phyloP scores from a whole-genome alignment of 108 stramenopile genomes.

The Conticribra guillardii region DNA sequence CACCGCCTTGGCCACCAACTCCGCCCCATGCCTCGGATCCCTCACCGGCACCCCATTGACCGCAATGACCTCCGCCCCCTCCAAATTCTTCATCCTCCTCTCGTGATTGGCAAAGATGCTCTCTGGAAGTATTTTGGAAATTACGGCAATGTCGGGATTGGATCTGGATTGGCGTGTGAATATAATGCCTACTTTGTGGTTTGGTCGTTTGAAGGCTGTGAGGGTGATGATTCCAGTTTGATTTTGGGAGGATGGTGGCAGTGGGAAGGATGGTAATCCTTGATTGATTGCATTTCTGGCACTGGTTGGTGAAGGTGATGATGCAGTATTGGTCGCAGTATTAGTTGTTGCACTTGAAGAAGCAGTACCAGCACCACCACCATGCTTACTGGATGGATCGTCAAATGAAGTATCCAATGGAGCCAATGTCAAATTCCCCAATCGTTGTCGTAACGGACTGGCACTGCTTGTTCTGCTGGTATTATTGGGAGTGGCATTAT shows the following conservation, averaged over 20 bases:
- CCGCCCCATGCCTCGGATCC: constrained; percentile 49
- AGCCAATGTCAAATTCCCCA: constrained; percentile 34
- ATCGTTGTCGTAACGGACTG: constrained; percentile 35
- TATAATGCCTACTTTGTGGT: constrained; percentile 45
- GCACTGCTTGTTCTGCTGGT: constrained; percentile 2
- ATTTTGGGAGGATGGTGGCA: neutral
- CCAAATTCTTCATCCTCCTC: constrained; percentile 8
- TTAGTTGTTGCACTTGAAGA: too few relatives aligned
- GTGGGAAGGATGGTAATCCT: too few relatives aligned
- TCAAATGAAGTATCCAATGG: constrained; percentile 44
- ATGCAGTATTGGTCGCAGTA: too few relatives aligned
- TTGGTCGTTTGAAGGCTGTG: constrained; percentile 51
- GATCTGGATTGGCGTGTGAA: constrained; percentile 38
- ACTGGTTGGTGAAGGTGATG: too few relatives aligned
- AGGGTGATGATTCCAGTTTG: constrained; percentile 34
- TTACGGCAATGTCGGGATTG: constrained; percentile 40
- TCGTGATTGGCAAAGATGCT: constrained; percentile 26
- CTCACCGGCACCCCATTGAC: constrained; percentile 49
- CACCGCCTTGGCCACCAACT: constrained; percentile 43
- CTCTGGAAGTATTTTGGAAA: constrained; percentile 36
- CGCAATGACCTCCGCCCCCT: constrained; percentile 48
- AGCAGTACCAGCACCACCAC: too few relatives aligned
- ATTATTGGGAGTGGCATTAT: constrained; percentile 1
- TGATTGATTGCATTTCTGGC: too few relatives aligned
- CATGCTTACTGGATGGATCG: neutral